These are phyloP conservation scores for Porphyrellus cyaneotinctus DNA, from an alignment of 768 basidiomycete species.

Conservation along the genomic window DNA sequence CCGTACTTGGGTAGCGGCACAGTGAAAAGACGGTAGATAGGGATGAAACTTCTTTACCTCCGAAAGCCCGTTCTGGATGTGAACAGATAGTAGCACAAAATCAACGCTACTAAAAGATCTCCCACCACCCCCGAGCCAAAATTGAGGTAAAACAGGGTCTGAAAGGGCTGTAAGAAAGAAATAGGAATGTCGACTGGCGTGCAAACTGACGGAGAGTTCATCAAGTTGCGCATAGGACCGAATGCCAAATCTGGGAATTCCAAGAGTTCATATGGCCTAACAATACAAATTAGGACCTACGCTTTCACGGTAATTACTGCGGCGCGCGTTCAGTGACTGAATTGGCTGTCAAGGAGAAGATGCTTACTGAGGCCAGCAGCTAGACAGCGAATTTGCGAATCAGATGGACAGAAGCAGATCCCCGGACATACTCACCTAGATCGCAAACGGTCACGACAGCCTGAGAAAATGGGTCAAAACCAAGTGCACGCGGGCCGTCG, in stretches of 20 bases:
- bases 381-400: background rate
- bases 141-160: slow-evolving; percentile 50
- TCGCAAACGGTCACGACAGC: slow-evolving; percentile 36
- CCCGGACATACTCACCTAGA: slow-evolving; percentile 37
- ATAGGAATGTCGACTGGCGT: background rate
- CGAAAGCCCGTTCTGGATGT: slow-evolving; percentile 47
- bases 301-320: slow-evolving; percentile 49
- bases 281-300: slow-evolving; percentile 29
- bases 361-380: slow-evolving; percentile 12
- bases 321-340: background rate
- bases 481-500: background rate
- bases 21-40: background rate
- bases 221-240: slow-evolving; percentile 35
- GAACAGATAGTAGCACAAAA: slow-evolving; percentile 46
- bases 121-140: slow-evolving; percentile 47
- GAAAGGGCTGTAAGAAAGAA: background rate
- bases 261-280: background rate
- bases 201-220: slow-evolving; percentile 36
- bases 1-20: slow-evolving; percentile 36
- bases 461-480: slow-evolving; percentile 22
- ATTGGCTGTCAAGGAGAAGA: background rate
- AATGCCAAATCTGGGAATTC: slow-evolving; percentile 35
- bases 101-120: slow-evolving; percentile 48
- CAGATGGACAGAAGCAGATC: background rate
- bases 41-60: slow-evolving; percentile 29